Evolutionary conservation across 108 stramenopile genomes (phyloP).

Genomic region (Discostella pseudostelligera): DNA sequence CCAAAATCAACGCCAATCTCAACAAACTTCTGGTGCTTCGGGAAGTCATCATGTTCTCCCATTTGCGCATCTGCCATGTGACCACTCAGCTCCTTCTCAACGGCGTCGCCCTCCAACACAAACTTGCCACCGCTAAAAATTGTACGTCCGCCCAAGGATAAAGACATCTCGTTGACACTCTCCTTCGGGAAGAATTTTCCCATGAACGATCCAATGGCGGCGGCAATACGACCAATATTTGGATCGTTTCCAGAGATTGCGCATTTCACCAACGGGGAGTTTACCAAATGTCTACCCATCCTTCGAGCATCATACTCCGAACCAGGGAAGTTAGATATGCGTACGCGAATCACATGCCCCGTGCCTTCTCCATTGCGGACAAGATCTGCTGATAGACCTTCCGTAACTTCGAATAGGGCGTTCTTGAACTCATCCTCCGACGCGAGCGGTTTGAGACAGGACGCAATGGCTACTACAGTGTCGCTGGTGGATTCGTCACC

Average conservation of each 20-base stretch:
- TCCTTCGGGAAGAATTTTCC: conserved; percentile 77
- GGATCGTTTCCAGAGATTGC: conserved; percentile 97
- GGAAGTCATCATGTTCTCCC: conserved; percentile 73
- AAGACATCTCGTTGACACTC: conserved; percentile 58
- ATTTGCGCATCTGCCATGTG: conserved; percentile 90
- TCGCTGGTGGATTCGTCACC: conserved; percentile 96
- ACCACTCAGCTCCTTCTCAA: conserved; percentile 84
- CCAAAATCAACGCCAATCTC: conserved; percentile 84
- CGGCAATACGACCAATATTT: conserved; percentile 97
- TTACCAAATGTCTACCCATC: conserved; percentile 91
- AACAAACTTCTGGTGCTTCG: conserved; percentile 90
- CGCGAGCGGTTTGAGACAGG: conserved; percentile 58
- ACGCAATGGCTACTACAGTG: conserved; percentile 84
- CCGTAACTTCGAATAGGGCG: conserved; percentile 74
- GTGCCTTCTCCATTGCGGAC: conserved; percentile 99
- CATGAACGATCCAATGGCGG: conserved; percentile 91
- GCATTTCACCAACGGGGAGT: conserved; percentile 94
- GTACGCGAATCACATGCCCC: conserved; percentile 91
- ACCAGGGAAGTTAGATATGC: conserved; percentile 83
- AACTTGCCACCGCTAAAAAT: conserved; percentile 93
- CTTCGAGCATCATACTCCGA: conserved; percentile 78
- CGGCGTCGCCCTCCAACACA: conserved; percentile 86
- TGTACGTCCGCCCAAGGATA: conserved; percentile 83
- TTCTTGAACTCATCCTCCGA: conserved; percentile 74
- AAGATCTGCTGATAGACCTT: conserved; percentile 88